Evolutionary conservation across 805 yeast species (phyloP).

Genomic region (Candida suzukii): DNA sequence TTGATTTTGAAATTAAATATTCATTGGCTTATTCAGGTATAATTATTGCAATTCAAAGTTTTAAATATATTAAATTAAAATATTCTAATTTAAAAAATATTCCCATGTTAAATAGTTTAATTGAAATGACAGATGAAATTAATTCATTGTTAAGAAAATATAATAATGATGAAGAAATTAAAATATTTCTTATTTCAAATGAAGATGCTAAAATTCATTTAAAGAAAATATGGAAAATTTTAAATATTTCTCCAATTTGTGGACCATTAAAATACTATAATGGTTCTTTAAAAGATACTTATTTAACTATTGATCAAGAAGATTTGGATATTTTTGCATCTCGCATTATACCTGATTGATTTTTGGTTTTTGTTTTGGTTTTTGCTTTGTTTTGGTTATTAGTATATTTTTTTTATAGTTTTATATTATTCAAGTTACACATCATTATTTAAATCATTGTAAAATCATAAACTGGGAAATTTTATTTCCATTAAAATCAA

Average conservation of each 20-base stretch:
- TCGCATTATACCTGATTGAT: too few species aligned
- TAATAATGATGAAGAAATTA: background rate
- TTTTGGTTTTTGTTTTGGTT: too few species aligned
- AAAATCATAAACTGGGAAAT: too few species aligned
- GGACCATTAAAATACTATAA: background rate
- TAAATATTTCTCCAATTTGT: background rate
- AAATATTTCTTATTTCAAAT: too few species aligned
- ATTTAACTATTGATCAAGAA: too few species aligned
- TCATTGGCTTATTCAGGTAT: slow-evolving; percentile 1
- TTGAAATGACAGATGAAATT: background rate
- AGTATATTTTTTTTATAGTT: too few species aligned
- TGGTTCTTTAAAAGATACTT: background rate
- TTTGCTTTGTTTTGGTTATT: too few species aligned
- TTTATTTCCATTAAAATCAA: too few species aligned
- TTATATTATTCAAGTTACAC: too few species aligned
- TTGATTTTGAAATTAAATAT: background rate
- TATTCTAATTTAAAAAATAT: background rate
- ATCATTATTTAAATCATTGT: too few species aligned
- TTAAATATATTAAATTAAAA: slow-evolving; percentile 2
- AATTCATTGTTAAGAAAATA: background rate
- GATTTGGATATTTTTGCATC: too few species aligned
- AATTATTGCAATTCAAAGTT: slow-evolving; percentile 1
- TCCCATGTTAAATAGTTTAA: slow-evolving; percentile 3
- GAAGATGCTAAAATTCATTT: background rate
- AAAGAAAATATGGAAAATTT: background rate